Percentiles rank a stretch among this genome's conserved stretches.
phyloP scores from a whole-genome alignment of 345 rosid species.

The Heritiera littoralis region DNA sequence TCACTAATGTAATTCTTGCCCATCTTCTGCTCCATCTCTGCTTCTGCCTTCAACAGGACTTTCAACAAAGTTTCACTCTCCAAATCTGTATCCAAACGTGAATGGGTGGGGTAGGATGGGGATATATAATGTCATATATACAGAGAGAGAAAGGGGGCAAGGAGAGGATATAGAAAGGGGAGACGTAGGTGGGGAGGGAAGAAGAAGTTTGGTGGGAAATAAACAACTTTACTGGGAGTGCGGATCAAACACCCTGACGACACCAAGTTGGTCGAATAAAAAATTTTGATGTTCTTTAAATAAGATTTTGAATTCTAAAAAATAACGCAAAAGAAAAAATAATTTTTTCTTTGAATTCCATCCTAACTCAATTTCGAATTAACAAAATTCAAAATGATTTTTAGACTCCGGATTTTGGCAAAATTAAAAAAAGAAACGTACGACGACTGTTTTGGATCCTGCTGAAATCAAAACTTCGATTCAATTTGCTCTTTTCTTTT shows the following conservation, averaged over 20 bases:
- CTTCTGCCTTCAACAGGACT: neutral
- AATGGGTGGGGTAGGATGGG: neutral
- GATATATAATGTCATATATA: neutral
- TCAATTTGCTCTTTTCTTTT: neutral
- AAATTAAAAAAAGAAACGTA: too few relatives aligned
- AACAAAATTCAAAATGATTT: too few relatives aligned
- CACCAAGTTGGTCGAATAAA: too few relatives aligned
- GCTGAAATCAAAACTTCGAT: neutral
- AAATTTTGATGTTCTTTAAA: too few relatives aligned
- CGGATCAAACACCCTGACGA: constrained; percentile 3
- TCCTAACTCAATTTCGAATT: too few relatives aligned
- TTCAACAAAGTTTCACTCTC: neutral
- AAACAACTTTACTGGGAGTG: neutral
- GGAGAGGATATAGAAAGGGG: neutral
- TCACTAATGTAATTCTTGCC: neutral
- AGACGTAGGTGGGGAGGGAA: neutral
- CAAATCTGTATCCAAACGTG: neutral
- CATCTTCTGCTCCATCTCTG: neutral
- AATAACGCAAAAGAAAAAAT: too few relatives aligned
- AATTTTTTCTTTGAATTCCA: too few relatives aligned
- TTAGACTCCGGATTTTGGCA: too few relatives aligned
- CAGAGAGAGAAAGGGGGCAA: neutral
- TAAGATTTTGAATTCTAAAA: too few relatives aligned
- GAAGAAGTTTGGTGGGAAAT: neutral
- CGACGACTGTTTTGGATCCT: neutral